Evolutionary conservation across 371 early-diverging fungal genomes (phyloP).

Genomic region (Lichtheimia hyalospora): DNA sequence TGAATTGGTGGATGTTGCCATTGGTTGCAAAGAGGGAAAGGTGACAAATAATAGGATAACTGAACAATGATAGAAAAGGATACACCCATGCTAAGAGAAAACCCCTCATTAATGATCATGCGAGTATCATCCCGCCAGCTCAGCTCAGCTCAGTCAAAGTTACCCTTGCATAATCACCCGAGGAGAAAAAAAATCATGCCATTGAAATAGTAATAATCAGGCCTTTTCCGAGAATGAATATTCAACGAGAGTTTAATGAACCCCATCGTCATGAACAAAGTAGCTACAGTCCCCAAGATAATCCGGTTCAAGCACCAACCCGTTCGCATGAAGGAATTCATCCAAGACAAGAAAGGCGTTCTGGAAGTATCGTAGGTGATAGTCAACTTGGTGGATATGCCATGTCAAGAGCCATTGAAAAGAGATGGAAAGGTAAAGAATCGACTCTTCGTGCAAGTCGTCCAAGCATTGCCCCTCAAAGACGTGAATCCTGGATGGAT

Average conservation of each 20-base stretch:
- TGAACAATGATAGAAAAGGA: too few species aligned
- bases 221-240: background rate
- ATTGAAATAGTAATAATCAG: too few species aligned
- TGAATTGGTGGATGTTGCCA: background rate
- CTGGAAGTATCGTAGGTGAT: constrained; percentile 7
- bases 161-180: too few species aligned
- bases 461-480: constrained; percentile 3
- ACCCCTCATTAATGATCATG: too few species aligned
- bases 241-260: background rate
- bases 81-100: too few species aligned
- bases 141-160: too few species aligned
- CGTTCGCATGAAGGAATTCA: background rate
- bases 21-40: background rate
- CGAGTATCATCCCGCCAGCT: too few species aligned
- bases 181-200: too few species aligned
- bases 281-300: constrained; percentile 17
- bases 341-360: background rate
- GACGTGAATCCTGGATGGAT: constrained; percentile 7
- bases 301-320: constrained; percentile 12
- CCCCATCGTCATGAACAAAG: background rate
- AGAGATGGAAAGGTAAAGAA: constrained; percentile 9
- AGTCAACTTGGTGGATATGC: background rate
- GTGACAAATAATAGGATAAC: background rate
- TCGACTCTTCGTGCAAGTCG: background rate
- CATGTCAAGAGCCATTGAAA: constrained; percentile 2